These are phyloP conservation scores for Ilex aquifolium DNA, from an alignment of 257 asterid genomes.

Conservation along the genomic window DNA sequence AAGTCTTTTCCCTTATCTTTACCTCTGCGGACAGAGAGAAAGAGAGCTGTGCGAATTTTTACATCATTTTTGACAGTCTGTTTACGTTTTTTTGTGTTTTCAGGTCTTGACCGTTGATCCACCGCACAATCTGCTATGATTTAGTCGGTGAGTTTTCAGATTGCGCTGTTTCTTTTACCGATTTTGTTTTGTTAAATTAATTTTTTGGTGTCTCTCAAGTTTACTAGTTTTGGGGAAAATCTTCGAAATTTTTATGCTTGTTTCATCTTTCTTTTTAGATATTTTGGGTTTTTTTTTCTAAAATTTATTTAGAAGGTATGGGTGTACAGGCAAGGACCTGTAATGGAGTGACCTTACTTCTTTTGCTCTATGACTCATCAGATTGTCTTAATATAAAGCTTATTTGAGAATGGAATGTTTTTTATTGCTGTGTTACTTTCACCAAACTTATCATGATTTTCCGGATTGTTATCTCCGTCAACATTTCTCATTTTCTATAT, in stretches of 20 bases:
- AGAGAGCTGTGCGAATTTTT: slow-evolving; percentile 7
- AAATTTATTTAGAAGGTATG: background rate
- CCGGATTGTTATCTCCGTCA: background rate
- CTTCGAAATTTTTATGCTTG: slow-evolving; percentile 9
- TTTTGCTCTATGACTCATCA: background rate
- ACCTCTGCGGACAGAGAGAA: slow-evolving; percentile 1
- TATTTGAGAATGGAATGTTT: background rate
- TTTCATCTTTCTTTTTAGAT: slow-evolving; percentile 2
- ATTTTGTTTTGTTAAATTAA: slow-evolving; percentile 8
- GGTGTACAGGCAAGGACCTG: too few species aligned
- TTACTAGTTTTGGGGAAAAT: slow-evolving; percentile 15
- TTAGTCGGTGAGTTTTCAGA: slow-evolving; percentile 36
- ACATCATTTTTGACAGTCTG: slow-evolving; percentile 8
- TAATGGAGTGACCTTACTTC: too few species aligned
- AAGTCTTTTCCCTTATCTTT: slow-evolving; percentile 15
- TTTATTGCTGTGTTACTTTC: too few species aligned
- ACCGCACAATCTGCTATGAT: slow-evolving; percentile 40
- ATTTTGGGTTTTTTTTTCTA: slow-evolving; percentile 2
- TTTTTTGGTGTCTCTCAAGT: slow-evolving; percentile 1
- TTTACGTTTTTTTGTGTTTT: slow-evolving; percentile 27
- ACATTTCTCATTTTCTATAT: too few species aligned
- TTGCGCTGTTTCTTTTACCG: slow-evolving; percentile 1
- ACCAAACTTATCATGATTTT: too few species aligned
- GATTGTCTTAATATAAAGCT: background rate
- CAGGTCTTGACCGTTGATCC: slow-evolving; percentile 72